Percentiles rank a stretch among this genome's conserved stretches.
phyloP scores from a whole-genome alignment of 1,139 yeast genomes.

The Zygoascus hellenicus region DNA sequence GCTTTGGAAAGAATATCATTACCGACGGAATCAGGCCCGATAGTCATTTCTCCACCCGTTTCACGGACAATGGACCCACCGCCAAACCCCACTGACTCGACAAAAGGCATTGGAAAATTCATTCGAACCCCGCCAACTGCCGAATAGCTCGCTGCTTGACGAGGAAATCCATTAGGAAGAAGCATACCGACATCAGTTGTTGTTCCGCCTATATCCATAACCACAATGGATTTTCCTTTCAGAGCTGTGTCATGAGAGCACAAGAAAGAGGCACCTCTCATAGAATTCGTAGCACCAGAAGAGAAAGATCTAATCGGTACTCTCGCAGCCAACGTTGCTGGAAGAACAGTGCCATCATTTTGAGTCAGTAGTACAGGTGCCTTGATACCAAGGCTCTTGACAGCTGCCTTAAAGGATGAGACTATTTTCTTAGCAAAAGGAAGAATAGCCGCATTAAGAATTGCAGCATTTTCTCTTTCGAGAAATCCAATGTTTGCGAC shows the following conservation, averaged over 20 bases:
- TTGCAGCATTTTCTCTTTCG: conserved; percentile 42
- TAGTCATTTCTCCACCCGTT: conserved; percentile 21
- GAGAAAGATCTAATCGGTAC: conserved; percentile 41
- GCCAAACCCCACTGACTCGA: conserved; percentile 41
- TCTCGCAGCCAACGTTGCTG: conserved; percentile 34
- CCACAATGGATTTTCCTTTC: conserved; percentile 30
- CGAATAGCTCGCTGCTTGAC: conserved; percentile 38
- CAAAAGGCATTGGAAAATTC: conserved; percentile 44
- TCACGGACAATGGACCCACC: conserved; percentile 41
- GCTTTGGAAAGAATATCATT: conserved; percentile 33
- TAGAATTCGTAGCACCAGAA: conserved; percentile 44
- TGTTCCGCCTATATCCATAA: conserved; percentile 43
- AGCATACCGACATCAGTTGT: conserved; percentile 43
- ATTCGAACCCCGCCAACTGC: conserved; percentile 40
- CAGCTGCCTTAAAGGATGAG: conserved; percentile 34
- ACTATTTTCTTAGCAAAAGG: conserved; percentile 38
- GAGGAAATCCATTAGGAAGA: conserved; percentile 38
- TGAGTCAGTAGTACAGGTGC: conserved; percentile 41
- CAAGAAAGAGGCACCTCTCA: conserved; percentile 43
- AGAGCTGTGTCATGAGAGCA: conserved; percentile 32
- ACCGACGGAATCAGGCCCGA: conserved; percentile 44
- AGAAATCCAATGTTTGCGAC: conserved; percentile 40
- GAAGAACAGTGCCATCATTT: conserved; percentile 41
- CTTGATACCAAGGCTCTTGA: conserved; percentile 30
- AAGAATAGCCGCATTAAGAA: conserved; percentile 40